These are phyloP conservation scores for Pseudoturritis turrita DNA, from an alignment of 345 rosid genomes.

Conservation along the genomic window DNA sequence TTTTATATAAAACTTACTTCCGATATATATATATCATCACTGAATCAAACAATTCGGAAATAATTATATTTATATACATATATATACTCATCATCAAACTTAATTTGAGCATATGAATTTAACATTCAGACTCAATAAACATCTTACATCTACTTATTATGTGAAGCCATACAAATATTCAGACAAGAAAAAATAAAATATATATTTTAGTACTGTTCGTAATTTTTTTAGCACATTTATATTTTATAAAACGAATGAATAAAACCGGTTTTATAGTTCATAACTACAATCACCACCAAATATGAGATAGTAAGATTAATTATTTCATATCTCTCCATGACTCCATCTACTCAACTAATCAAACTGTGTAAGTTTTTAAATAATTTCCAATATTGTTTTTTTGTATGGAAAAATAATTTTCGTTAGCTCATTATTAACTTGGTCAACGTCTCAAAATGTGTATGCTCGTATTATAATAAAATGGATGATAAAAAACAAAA, in stretches of 20 bases:
- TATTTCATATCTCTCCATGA: background rate
- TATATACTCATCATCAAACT: too few relatives aligned
- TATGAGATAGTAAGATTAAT: background rate
- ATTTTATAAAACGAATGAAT: too few relatives aligned
- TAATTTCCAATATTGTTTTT: background rate
- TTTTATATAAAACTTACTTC: background rate
- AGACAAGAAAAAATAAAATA: too few relatives aligned
- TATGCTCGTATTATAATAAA: background rate
- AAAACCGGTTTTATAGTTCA: too few relatives aligned
- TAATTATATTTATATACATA: too few relatives aligned
- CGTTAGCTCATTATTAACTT: background rate
- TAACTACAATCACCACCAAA: background rate
- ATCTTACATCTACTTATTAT: background rate
- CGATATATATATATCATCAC: too few relatives aligned
- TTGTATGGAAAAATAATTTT: background rate
- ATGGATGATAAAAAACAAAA: background rate
- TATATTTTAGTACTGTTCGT: too few relatives aligned
- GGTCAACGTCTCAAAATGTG: conserved; percentile 11
- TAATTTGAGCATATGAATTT: too few relatives aligned
- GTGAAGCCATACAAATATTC: background rate
- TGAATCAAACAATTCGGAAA: too few relatives aligned
- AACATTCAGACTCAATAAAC: too few relatives aligned
- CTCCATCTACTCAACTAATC: background rate
- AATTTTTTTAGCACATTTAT: too few relatives aligned
- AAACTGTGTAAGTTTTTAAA: background rate